Percentiles rank a stretch among this genome's conserved stretches.
These are phyloP conservation scores for Aureobasidium sp. DNA, from an alignment of 2,329 filamentous ascomycete species.

Conservation along the genomic window DNA sequence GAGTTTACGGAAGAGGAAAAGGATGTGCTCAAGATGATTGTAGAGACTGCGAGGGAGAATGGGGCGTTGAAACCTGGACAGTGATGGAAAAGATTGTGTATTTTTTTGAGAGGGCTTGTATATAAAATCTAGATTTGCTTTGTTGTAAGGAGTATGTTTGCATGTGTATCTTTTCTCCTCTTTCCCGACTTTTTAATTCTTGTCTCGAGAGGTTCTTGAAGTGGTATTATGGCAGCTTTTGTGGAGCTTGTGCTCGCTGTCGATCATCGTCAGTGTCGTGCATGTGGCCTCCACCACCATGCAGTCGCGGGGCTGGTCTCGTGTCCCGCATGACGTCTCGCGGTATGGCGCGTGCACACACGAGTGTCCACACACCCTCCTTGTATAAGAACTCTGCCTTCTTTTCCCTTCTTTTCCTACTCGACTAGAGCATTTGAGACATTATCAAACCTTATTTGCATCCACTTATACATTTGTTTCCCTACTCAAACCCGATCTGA, in stretches of 20 bases:
- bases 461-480: no score
- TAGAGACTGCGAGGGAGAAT: conserved; percentile 21
- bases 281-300: background rate
- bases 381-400: background rate
- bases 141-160: no score
- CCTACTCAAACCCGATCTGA: background rate
- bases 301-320: background rate
- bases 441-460: background rate
- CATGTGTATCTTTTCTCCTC: background rate
- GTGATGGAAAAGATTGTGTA: background rate
- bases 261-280: background rate
- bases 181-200: background rate
- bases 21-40: conserved; percentile 27
- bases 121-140: no score
- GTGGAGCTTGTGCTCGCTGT: background rate
- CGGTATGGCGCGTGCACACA: background rate
- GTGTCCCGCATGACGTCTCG: background rate
- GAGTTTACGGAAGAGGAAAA: conserved; percentile 25
- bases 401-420: background rate
- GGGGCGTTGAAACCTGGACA: conserved; percentile 15
- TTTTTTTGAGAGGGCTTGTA: background rate
- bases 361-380: background rate
- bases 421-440: background rate
- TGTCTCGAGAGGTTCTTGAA: no score
- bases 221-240: conserved; percentile 1